phyloP scores from a whole-genome alignment of 371 early-diverging fungal genomes.

The Mucor lusitanicus region DNA sequence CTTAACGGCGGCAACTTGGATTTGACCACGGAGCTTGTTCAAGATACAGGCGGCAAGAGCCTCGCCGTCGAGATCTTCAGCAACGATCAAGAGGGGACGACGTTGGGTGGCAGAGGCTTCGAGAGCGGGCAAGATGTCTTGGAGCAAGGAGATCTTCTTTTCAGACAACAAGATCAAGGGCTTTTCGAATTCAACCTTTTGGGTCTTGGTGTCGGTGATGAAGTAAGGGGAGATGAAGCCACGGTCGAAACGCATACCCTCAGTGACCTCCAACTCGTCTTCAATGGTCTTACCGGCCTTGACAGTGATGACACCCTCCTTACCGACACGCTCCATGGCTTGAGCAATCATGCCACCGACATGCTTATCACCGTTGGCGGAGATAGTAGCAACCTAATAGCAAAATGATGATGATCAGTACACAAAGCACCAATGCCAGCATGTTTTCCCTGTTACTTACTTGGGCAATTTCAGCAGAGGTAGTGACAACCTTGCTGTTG shows the following conservation, averaged over 20 bases:
- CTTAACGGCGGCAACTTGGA: conserved; percentile 96
- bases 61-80: conserved; percentile 98
- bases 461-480: conserved; percentile 94
- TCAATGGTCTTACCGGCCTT: conserved; percentile 98
- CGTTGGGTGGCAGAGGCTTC: conserved; percentile 94
- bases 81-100: conserved; percentile 94
- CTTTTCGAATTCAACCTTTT: conserved; percentile 98
- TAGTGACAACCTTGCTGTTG: conserved; percentile 90
- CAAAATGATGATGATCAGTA: not conserved
- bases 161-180: conserved; percentile 94
- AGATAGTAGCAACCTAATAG: conserved; percentile 92
- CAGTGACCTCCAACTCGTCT: conserved; percentile 96
- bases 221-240: conserved; percentile 99
- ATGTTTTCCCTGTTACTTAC: conserved; percentile 44
- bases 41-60: conserved; percentile 97
- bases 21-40: conserved; percentile 98
- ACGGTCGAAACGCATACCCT: conserved; percentile 99
- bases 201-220: conserved; percentile 95
- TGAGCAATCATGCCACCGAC: conserved; percentile 94
- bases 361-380: conserved; percentile 97
- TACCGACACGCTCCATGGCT: conserved; percentile 99
- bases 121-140: conserved; percentile 94
- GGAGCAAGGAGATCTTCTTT: conserved; percentile 94
- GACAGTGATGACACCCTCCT: conserved; percentile 98
- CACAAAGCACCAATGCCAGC: not conserved